Evolutionary conservation across 1,284 basidiomycete species (phyloP).

Genomic region (Thelephora terrestris): DNA sequence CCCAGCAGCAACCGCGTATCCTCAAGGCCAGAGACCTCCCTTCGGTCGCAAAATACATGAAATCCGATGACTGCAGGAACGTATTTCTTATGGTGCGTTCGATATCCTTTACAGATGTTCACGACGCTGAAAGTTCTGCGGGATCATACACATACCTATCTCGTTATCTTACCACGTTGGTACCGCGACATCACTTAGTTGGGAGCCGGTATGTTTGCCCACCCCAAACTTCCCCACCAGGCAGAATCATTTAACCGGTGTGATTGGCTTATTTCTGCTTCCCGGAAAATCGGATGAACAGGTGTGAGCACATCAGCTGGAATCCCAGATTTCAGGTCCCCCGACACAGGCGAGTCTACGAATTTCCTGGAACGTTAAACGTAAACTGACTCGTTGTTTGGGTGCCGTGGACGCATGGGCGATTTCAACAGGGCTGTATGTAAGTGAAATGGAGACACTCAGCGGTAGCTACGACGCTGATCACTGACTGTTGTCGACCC

Average conservation of each 20-base stretch:
- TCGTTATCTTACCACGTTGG: neutral
- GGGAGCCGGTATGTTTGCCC: conserved; percentile 15
- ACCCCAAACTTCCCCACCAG: neutral
- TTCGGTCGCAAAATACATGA: conserved; percentile 56
- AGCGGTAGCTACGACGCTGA: neutral
- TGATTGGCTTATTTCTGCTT: neutral
- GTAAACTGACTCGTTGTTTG: neutral
- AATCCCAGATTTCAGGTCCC: conserved; percentile 74
- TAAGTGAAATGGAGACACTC: conserved; percentile 17
- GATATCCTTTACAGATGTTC: neutral
- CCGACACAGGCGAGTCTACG: conserved; percentile 48
- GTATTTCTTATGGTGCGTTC: conserved; percentile 61
- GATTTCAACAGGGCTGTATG: conserved; percentile 40
- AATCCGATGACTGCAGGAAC: conserved; percentile 53
- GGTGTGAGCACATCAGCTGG: conserved; percentile 73
- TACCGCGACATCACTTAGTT: conserved; percentile 8
- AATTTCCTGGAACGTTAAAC: neutral
- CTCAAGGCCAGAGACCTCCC: conserved; percentile 28
- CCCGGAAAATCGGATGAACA: conserved; percentile 17
- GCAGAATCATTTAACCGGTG: conserved; percentile 1
- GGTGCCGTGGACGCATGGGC: no score
- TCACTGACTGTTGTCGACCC: neutral
- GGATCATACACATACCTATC: neutral
- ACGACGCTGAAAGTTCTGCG: conserved; percentile 1
- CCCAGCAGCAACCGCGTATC: neutral